Evolutionary conservation across 179 eudicot species (phyloP), one percentile per base, ranked within the genome.

Genomic region (Silene coronaria): DNA sequence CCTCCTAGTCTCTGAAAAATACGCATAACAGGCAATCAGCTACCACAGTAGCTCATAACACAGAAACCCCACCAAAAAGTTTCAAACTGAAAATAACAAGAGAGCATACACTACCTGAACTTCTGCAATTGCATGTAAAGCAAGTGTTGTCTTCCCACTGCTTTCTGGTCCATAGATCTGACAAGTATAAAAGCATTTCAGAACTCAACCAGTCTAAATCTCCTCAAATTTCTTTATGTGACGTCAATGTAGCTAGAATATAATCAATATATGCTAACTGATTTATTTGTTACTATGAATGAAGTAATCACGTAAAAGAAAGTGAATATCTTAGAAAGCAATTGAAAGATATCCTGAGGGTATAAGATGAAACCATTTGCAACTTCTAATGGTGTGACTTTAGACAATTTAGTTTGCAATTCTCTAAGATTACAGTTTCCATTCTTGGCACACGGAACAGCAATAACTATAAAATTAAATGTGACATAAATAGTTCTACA

Each of bases 101-200:
- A 71, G 38, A 64, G 17, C 69, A 63, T 64, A 28, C 24, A 80
- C 42, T 74, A 93, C 98, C 98, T 93, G 98, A 68, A 93, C 90
- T 88, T 93, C 98, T 57, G 93, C 98, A 80, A 93, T 93, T 57
- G 98, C 98, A 77, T 93, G 98, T 79, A 93, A 91, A 38, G 98
- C 98, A 70, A 93, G 80, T 58, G 98, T 93, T 71, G 98, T 93
- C 83, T 93, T 91, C 67, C 98, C 98, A 84, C 98, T 93, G 82
- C 97, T 91, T 86, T 93, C 98, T 71, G 98, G 97, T 74, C 98
- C 98, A 84, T 93, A 93, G 60, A 93, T 84, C 98, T 93, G 77
- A 19, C 36, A 64, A 36, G 60, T 21, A 32, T 60, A 70, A 73
- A 76, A 65, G 6, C 58, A n/a, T 71, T 74, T 66, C 24, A 69